Base-by-base conservation (phyloP, 2,329 filamentous ascomycete species). In the Hortaea werneckii region DNA sequence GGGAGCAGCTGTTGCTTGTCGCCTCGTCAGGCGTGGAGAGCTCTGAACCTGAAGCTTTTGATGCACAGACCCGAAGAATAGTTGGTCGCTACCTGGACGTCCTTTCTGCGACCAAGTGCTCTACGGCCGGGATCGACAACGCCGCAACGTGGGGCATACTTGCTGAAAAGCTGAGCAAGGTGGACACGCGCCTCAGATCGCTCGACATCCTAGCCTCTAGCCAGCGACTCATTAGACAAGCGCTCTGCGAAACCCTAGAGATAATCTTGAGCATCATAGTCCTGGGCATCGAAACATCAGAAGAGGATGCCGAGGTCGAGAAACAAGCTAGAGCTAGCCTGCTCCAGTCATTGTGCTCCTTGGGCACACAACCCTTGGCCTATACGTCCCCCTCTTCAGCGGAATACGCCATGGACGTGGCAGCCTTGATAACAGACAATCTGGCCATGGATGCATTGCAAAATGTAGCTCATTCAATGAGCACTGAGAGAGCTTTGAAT, bases 351-450 rank as follows among this genome's bases (percentile, higher is more conserved):
- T 58, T 73, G 9, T 65, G 63, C 43, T 49, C 58, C 3, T 52
- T 73, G 6, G 55, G 71, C 26, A 54, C 58, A 10, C 61, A 69
- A 40, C 60, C 67, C 0, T 53, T 52, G 8, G 54, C 72, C n/a
- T 62, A 64, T 42, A 46, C 49, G 6, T 62, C 61, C 30, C 63
- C 61, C 9, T 48, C 51, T 2, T 62, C 64, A 5, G 55, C 63
- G 1, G 67, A 72, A 46, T 63, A 67, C 48, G 53, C 72, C 13
- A 67, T 69, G 51, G 71, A 74, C 48, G 62, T 71, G 5, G 62
- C 68, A 11, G 60, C 65, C 1, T 50, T 63, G 20, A 55, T 73
- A 10, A 66, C 67, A 11, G 71, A 73, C 45, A 54, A 51, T 34
- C 50, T 73, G 5, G 59, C 67, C 0, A 60, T 67, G 27, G 65